These are phyloP conservation scores for Xanthoparmelia taractica DNA, from an alignment of 495 filamentous ascomycete genomes.

Conservation along the genomic window DNA sequence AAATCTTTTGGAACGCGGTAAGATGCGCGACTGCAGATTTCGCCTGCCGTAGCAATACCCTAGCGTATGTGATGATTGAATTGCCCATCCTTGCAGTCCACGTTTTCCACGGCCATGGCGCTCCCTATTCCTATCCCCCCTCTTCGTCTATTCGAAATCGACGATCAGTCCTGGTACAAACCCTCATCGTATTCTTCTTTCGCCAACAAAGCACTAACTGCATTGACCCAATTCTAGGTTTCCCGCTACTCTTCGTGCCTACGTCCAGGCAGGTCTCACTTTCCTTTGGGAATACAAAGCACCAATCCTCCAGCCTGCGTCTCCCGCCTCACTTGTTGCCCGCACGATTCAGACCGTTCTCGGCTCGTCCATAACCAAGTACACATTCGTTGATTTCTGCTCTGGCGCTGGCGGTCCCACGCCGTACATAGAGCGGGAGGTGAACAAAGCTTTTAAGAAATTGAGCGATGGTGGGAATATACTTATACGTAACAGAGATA, in stretches of 20 bases:
- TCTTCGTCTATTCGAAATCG: conserved; percentile 33
- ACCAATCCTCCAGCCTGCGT: conserved; percentile 25
- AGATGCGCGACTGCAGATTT: neutral
- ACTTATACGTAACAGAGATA: conserved; percentile 3
- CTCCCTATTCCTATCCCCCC: conserved; percentile 25
- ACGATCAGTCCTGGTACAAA: conserved; percentile 33
- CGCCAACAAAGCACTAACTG: conserved; percentile 2
- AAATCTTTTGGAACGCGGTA: neutral
- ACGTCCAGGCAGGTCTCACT: conserved; percentile 33
- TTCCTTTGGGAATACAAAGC: conserved; percentile 30
- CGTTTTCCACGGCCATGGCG: neutral
- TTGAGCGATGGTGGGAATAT: conserved; percentile 23
- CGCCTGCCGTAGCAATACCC: neutral
- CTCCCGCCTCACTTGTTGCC: conserved; percentile 33
- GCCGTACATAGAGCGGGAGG: conserved; percentile 49
- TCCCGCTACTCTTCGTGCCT: conserved; percentile 28
- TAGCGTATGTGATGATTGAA: neutral
- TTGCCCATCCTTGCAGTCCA: too few species aligned
- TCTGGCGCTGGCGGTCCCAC: conserved; percentile 66
- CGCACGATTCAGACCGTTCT: conserved; percentile 36
- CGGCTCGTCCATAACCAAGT: conserved; percentile 33
- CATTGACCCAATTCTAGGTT: conserved; percentile 6
- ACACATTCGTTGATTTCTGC: conserved; percentile 65
- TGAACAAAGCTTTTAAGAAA: conserved; percentile 36
- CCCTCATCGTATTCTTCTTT: neutral